Evolutionary conservation across 176 grass and related monocot species (phyloP), one percentile per base, ranked within the genome.

Genomic region (Otatea glauca): DNA sequence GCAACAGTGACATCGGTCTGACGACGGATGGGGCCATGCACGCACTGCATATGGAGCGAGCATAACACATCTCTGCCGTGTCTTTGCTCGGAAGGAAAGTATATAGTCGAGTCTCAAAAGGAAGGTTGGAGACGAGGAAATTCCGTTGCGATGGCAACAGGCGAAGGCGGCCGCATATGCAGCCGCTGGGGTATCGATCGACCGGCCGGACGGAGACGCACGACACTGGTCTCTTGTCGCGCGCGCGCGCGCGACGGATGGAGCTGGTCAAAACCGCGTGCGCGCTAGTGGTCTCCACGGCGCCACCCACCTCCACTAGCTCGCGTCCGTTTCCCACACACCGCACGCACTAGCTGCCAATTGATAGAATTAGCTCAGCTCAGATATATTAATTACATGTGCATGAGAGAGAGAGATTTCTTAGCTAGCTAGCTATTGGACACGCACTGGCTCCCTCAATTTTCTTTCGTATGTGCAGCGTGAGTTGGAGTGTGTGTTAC

Each of bases 251-350:
- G 16, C 25, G 17, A 20, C 25, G 32, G 25, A 47, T 60, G 45
- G 41, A 18, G 72, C 56, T 5, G 56, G 74, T 78, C 74, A 83
- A 88, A 71, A 45, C 80, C 55, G 86, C 37, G 86, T 70, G 54
- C 62, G 50, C 21, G 55, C 38, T 20, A 70, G 86, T 88, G 74
- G 86, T 7, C 34, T 72, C 86, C 86, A 83, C 80, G 69, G 55
- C 43, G 35, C 74, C 79, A 77, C 72, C 53, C 72, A 82, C 53
- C 80, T 63, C 86, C 73, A 72, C 79, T 43, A 68, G 18, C 78
- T 34, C 63, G 20, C 63, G 32, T 53, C 45, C 47, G 78, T 80
- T 66, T 53, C 62, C 29, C 74, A 77, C 77, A 63, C 44, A 6
- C 77, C 27, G 10, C 77, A 0, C 76, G 27, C 61, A 38, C 77